Conservation (phyloP, 257 asterid genomes). For the Rhazya stricta region DNA sequence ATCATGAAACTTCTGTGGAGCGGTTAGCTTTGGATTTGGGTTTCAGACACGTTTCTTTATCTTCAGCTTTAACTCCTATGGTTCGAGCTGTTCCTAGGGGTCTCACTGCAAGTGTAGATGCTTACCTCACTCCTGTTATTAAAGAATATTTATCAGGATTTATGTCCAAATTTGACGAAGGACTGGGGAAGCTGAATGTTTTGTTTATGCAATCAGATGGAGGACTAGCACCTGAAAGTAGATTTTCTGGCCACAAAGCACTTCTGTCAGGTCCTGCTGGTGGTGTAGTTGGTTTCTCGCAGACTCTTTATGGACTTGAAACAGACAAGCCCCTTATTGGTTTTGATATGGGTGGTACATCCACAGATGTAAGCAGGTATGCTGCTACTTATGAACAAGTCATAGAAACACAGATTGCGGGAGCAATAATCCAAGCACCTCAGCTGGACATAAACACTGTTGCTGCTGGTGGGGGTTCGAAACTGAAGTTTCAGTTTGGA, state of each 20-base stretch:
- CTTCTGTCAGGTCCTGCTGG: constrained; percentile 98
- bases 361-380: constrained; percentile 94
- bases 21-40: constrained; percentile 74
- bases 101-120: constrained; percentile 93
- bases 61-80: constrained; percentile 95
- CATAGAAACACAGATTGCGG: constrained; percentile 86
- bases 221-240: constrained; percentile 88
- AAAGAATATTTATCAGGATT: constrained; percentile 83
- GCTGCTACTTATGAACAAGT: constrained; percentile 93
- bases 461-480: constrained; percentile 99
- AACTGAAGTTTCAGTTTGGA: constrained; percentile 83
- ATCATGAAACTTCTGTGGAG: constrained; percentile 64
- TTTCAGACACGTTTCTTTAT: constrained; percentile 82
- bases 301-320: constrained; percentile 77
- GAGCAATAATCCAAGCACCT: constrained; percentile 95
- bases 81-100: constrained; percentile 99
- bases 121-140: constrained; percentile 91
- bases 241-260: constrained; percentile 98
- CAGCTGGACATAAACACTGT: constrained; percentile 97
- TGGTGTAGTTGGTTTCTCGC: constrained; percentile 96
- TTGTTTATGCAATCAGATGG: constrained; percentile 98
- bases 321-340: constrained; percentile 91
- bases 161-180: constrained; percentile 87
- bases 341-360: constrained; percentile 98
- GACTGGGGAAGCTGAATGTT: constrained; percentile 63